phyloP scores from a whole-genome alignment of 352 stramenopile genomes.

The Peronosclerospora sorghi region DNA sequence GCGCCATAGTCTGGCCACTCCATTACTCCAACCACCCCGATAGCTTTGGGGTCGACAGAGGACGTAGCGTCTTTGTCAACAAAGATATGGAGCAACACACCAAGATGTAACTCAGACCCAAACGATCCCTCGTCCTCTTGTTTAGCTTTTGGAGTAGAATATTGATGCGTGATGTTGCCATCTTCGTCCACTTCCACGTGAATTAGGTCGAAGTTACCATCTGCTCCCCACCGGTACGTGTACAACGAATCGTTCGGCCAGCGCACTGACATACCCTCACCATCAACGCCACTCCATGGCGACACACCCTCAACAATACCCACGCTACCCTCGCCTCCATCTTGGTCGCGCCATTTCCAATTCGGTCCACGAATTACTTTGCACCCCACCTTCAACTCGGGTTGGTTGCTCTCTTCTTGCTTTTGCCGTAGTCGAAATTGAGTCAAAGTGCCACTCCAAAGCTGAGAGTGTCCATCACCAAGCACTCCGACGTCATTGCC shows the following conservation, averaged over 20 bases:
- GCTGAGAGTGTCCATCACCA: constrained; percentile 45
- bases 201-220: constrained; percentile 79
- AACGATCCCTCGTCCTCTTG: constrained; percentile 66
- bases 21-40: constrained; percentile 52
- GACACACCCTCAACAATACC: constrained; percentile 77
- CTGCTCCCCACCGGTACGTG: constrained; percentile 81
- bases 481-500: constrained; percentile 69
- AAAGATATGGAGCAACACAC: constrained; percentile 65
- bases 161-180: constrained; percentile 52
- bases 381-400: constrained; percentile 66
- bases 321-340: constrained; percentile 75
- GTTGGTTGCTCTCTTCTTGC: constrained; percentile 32
- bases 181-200: constrained; percentile 79
- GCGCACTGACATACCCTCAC: constrained; percentile 81
- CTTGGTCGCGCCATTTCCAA: constrained; percentile 86
- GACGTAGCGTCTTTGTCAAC: constrained; percentile 9
- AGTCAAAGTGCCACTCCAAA: constrained; percentile 70
- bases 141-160: constrained; percentile 62
- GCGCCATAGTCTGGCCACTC: constrained; percentile 80
- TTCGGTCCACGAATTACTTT: constrained; percentile 85
- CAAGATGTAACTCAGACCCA: constrained; percentile 65
- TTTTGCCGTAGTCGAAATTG: constrained; percentile 52
- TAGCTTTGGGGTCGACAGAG: background rate
- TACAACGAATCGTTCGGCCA: constrained; percentile 85
- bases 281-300: constrained; percentile 81